Evolutionary conservation across 306 rosid species (phyloP), one percentile per base, ranked within the genome.

Genomic region (Abrus precatorius): DNA sequence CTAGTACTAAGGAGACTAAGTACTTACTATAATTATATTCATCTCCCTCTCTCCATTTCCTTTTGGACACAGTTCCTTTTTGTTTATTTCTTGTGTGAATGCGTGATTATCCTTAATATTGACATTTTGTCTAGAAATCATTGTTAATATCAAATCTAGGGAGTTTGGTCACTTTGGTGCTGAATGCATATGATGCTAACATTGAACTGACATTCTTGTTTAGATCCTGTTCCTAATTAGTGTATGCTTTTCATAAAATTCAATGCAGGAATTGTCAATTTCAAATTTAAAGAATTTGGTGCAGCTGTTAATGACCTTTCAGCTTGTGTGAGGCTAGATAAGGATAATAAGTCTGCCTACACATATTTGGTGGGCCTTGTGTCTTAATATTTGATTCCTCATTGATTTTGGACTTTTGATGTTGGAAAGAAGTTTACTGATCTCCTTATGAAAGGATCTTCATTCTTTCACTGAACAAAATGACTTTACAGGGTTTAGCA

Each of bases 271-370:
- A 94, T 94, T 67, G 97, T 93, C 72, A 89, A 87, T 87, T 94
- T 89, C 92, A 94, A 94, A 88, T 94, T 92, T 82, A 94, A 92
- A 90, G 96, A 90, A 56, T 92, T 94, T 88, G 69, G 80, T 69
- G 90, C 90, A 63, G 94, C 98, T 56, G 87, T 94, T 5, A 89
- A 89, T 59, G 98, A 94, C 83, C 90, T 94, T 50, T 84, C 97
- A 78, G 87, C 92, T 49, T 94, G 97, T 43, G 89, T 94, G 86
- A 88, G 77, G 85, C 84, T 88, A 81, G 98, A 92, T 34, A 86
- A 87, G 85, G 90, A 88, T 80, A 94, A 94, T 72, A 77, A 88
- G 20, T 94, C 97, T 28, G 97, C 98, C 2, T 80, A 85, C 80
- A 88, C 98, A 48, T 94, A 90, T 86, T 86, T 94, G 96, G 98